phyloP scores from a whole-genome alignment of 768 basidiomycete species.

The Boletus reticulatus region DNA sequence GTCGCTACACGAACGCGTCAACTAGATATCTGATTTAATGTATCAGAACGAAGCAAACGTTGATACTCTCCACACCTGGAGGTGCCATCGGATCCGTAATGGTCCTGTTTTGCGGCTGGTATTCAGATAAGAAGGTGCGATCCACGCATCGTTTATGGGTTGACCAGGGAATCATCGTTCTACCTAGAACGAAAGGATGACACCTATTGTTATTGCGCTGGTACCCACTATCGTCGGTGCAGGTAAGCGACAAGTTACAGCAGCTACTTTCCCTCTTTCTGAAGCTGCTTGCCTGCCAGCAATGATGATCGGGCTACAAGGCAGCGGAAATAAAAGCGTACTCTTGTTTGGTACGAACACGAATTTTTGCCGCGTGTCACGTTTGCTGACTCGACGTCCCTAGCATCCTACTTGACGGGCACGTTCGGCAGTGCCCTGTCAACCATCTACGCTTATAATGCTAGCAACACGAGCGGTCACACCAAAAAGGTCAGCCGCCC shows the following conservation, averaged over 20 bases:
- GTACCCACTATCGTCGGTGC: constrained; percentile 58
- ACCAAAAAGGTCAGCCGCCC: constrained; percentile 51
- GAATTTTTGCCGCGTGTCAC: background rate
- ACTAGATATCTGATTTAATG: background rate
- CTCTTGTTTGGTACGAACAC: constrained; percentile 51
- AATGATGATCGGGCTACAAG: constrained; percentile 54
- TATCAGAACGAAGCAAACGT: constrained; percentile 55
- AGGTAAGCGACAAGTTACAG: constrained; percentile 31
- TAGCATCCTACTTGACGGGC: constrained; percentile 49
- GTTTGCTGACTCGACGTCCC: background rate
- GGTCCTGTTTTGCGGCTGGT: constrained; percentile 57
- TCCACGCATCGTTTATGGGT: background rate
- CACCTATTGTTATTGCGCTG: constrained; percentile 56
- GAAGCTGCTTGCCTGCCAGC: constrained; percentile 25
- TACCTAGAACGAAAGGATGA: constrained; percentile 53
- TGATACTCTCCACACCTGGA: constrained; percentile 48
- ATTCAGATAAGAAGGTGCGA: constrained; percentile 59
- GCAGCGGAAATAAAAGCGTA: constrained; percentile 45
- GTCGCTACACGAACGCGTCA: constrained; percentile 12
- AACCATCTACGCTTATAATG: constrained; percentile 61
- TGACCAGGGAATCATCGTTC: background rate
- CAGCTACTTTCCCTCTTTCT: background rate
- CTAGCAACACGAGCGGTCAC: constrained; percentile 60
- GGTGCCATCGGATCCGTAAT: constrained; percentile 50
- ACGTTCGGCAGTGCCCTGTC: constrained; percentile 61